phyloP scores from a whole-genome alignment of 495 filamentous ascomycete species.

The Hyaloscypha bicolor region DNA sequence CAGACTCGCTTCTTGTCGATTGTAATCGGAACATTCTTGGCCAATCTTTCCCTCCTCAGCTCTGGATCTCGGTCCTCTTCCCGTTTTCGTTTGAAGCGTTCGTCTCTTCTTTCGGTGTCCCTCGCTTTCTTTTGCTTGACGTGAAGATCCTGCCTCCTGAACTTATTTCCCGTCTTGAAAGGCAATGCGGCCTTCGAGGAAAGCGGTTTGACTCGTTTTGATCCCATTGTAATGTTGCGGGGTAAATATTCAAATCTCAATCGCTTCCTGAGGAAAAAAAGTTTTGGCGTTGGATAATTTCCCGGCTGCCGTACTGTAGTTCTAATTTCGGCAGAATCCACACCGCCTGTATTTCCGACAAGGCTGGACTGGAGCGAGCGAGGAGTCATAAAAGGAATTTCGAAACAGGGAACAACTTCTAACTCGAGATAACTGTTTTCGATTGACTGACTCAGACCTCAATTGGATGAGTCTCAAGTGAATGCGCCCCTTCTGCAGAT shows the following conservation, averaged over 20 bases:
- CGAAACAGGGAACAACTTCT: conserved; percentile 13
- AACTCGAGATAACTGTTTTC: conserved; percentile 4
- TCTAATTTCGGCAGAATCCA: background rate
- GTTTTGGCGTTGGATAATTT: background rate
- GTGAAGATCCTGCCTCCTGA: conserved; percentile 71
- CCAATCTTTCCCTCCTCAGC: conserved; percentile 68
- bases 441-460: conserved; percentile 23
- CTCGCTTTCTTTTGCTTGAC: conserved; percentile 75
- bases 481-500: conserved; percentile 34
- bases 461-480: conserved; percentile 30
- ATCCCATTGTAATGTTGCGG: conserved; percentile 38
- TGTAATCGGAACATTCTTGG: conserved; percentile 77
- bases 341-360: background rate
- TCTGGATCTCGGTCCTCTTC: conserved; percentile 86
- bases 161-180: conserved; percentile 64
- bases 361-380: conserved; percentile 1
- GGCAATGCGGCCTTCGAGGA: conserved; percentile 40
- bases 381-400: conserved; percentile 16
- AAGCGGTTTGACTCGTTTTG: conserved; percentile 40
- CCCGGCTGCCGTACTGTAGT: background rate
- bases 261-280: conserved; percentile 11
- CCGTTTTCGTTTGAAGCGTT: conserved; percentile 74
- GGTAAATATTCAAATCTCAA: conserved; percentile 14
- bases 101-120: conserved; percentile 71
- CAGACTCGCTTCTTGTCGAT: conserved; percentile 89